These are phyloP conservation scores for Auricularia auricula-judae DNA, from an alignment of 768 basidiomycete species.

Conservation along the genomic window DNA sequence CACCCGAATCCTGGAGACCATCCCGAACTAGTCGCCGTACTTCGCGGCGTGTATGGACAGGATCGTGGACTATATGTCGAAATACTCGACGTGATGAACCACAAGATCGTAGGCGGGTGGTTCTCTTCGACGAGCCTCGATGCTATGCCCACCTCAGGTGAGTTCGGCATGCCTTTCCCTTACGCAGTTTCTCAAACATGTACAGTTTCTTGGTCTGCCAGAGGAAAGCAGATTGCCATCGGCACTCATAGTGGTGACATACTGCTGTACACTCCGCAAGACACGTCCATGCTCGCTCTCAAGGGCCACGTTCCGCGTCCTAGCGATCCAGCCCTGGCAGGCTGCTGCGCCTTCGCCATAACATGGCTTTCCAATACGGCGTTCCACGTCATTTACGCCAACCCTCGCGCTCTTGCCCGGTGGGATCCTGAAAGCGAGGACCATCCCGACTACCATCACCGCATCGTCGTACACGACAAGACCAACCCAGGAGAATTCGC, in stretches of 20 bases:
- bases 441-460: conserved; percentile 22
- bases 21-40: conserved; percentile 10
- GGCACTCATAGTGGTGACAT: conserved; percentile 63
- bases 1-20: conserved; percentile 10
- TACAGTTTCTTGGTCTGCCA: conserved; percentile 75
- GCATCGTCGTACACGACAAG: conserved; percentile 34
- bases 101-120: conserved; percentile 7
- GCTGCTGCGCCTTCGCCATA: conserved; percentile 36
- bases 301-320: conserved; percentile 51
- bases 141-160: conserved; percentile 48
- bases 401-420: conserved; percentile 21
- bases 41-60: conserved; percentile 5
- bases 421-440: neutral
- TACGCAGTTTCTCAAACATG: neutral
- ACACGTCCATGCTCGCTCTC: conserved; percentile 30
- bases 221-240: conserved; percentile 75
- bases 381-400: conserved; percentile 54
- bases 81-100: conserved; percentile 4
- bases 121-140: conserved; percentile 13
- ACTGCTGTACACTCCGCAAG: conserved; percentile 49
- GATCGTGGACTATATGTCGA: conserved; percentile 8
- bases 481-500: conserved; percentile 26
- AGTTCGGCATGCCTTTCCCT: conserved; percentile 15
- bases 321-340: conserved; percentile 30
- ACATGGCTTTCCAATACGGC: conserved; percentile 62